Percentiles rank a stretch among this genome's conserved stretches.
phyloP scores from a whole-genome alignment of 768 basidiomycete genomes.

The Amanita molliuscula region DNA sequence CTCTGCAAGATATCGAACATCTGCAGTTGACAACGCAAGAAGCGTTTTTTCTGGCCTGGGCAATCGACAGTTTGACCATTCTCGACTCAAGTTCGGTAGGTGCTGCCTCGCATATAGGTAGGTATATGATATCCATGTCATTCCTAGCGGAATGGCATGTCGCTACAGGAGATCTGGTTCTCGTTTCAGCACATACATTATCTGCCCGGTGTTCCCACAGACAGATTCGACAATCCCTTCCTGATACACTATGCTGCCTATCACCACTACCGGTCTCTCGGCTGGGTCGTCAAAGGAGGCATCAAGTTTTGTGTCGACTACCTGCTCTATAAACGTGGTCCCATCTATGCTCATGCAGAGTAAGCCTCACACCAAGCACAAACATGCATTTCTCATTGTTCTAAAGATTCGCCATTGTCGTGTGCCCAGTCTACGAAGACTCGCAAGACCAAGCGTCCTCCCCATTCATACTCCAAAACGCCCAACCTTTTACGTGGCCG shows the following conservation, averaged over 20 bases:
- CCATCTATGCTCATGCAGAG: constrained; percentile 95
- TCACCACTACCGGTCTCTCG: constrained; percentile 93
- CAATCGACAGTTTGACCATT: constrained; percentile 71
- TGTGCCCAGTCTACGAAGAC: constrained; percentile 87
- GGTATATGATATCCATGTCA: too few species aligned
- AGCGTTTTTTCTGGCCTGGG: constrained; percentile 84
- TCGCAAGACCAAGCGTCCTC: constrained; percentile 58
- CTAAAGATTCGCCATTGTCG: constrained; percentile 60
- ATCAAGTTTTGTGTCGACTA: constrained; percentile 98
- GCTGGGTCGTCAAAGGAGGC: constrained; percentile 94
- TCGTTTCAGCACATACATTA: constrained; percentile 50
- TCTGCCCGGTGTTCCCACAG: constrained; percentile 24
- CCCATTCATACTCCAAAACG: constrained; percentile 52
- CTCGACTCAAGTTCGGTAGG: constrained; percentile 56
- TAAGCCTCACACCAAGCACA: constrained; percentile 27
- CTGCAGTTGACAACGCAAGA: constrained; percentile 85
- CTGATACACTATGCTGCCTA: constrained; percentile 80
- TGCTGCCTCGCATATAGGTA: background rate
- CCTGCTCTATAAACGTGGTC: constrained; percentile 88
- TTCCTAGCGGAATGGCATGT: constrained; percentile 41
- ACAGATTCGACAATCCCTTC: constrained; percentile 82
- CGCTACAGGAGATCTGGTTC: constrained; percentile 49
- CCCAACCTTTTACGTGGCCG: constrained; percentile 76
- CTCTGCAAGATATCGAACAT: constrained; percentile 73
- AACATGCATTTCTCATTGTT: constrained; percentile 1